A percentile compares a stretch with the other conserved stretches of the same genome.
Evolutionary conservation across 148 eudicot species (phyloP).

Genomic region (Diospyros kaki): DNA sequence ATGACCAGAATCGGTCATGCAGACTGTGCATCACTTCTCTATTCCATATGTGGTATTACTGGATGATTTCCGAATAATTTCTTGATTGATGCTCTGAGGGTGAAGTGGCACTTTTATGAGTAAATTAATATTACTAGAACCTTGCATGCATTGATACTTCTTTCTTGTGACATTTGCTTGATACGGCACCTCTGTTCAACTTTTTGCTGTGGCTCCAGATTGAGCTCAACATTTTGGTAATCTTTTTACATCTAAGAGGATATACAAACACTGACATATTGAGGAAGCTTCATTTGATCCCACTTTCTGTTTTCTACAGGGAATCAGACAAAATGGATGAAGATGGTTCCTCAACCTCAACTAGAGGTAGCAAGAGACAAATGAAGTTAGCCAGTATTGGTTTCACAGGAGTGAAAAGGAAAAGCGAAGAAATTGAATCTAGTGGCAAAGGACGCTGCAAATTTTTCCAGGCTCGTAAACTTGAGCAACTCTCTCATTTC

Average conservation of each 20-base stretch:
- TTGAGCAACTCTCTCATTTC: slow-evolving; percentile 67
- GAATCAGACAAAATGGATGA: slow-evolving; percentile 72
- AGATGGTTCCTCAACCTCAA: slow-evolving; percentile 42
- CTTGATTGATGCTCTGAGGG: too few species aligned
- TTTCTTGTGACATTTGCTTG: not conserved
- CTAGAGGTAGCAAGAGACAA: slow-evolving; percentile 62
- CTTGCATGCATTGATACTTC: not conserved
- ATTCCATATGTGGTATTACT: too few species aligned
- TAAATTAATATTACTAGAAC: too few species aligned
- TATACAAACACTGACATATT: not conserved
- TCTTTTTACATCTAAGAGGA: not conserved
- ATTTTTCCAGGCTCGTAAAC: slow-evolving; percentile 90
- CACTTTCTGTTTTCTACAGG: slow-evolving; percentile 32
- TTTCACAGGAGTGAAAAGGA: slow-evolving; percentile 65
- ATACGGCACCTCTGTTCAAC: not conserved
- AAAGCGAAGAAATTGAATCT: slow-evolving; percentile 79
- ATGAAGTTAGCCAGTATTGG: slow-evolving; percentile 64
- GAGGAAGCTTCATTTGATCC: not conserved
- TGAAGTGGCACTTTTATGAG: too few species aligned
- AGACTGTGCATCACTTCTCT: too few species aligned
- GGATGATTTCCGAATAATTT: too few species aligned
- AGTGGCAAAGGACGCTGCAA: slow-evolving; percentile 90
- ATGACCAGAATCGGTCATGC: too few species aligned
- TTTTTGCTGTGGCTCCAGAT: not conserved
- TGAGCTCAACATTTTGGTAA: not conserved